Percentiles rank a stretch among this genome's conserved stretches.
phyloP scores from a whole-genome alignment of 768 basidiomycete genomes.

The Pisolithus microcarpus region DNA sequence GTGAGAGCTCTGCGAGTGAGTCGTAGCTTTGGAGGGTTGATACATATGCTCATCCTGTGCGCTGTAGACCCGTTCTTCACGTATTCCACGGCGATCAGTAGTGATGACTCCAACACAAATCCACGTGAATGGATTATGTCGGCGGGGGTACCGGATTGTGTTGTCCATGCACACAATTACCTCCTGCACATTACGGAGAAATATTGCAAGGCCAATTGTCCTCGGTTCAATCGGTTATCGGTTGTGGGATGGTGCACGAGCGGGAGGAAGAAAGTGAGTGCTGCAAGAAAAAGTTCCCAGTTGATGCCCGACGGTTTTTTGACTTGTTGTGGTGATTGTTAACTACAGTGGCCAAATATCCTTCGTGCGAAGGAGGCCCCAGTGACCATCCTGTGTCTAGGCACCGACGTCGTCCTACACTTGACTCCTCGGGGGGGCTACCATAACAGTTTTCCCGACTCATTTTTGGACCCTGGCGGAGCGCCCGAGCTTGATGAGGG shows the following conservation, averaged over 20 bases:
- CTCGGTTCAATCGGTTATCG: conserved; percentile 29
- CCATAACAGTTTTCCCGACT: not conserved
- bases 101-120: conserved; percentile 4
- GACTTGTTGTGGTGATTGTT: not conserved
- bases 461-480: too few relatives aligned
- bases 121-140: conserved; percentile 16
- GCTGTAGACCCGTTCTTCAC: conserved; percentile 24
- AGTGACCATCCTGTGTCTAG: conserved; percentile 20
- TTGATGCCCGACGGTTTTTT: not conserved
- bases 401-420: conserved; percentile 17
- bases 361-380: conserved; percentile 17
- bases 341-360: conserved; percentile 15
- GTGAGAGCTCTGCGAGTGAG: conserved; percentile 18
- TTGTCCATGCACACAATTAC: conserved; percentile 15
- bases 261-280: conserved; percentile 32
- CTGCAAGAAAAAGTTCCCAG: not conserved
- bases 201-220: conserved; percentile 30
- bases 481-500: too few relatives aligned
- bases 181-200: conserved; percentile 25
- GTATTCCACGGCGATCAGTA: conserved; percentile 11
- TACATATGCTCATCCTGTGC: conserved; percentile 1
- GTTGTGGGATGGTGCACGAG: conserved; percentile 37
- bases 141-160: conserved; percentile 15
- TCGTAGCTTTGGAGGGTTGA: not conserved
- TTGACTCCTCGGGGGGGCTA: conserved; percentile 23